phyloP scores from a whole-genome alignment of 2,329 filamentous ascomycete species.

The Phialophora verrucosa region DNA sequence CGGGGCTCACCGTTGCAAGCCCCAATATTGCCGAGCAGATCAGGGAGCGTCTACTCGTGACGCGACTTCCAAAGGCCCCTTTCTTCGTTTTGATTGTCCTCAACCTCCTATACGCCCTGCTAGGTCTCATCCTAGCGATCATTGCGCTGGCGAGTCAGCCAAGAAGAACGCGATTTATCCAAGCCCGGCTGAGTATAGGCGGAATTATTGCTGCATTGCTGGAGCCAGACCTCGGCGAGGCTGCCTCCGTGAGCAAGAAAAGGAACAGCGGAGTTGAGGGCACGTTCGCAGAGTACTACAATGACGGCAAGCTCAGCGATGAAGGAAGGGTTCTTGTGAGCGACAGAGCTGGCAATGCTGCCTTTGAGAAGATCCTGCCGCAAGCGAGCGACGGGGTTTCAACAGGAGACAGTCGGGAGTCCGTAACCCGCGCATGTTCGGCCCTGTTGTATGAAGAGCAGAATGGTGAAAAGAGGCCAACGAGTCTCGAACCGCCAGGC shows the following conservation, averaged over 20 bases:
- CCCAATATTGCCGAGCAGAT: slow-evolving; percentile 1
- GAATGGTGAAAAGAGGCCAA: not conserved
- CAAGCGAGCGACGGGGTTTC: not conserved
- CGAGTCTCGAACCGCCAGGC: not conserved
- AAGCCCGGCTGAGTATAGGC: not conserved
- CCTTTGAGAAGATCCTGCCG: not conserved
- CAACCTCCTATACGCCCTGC: slow-evolving; percentile 1
- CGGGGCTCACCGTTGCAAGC: not conserved
- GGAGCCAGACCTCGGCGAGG: not conserved
- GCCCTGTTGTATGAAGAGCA: not conserved
- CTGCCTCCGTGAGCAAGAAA: not conserved
- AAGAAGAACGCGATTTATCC: not conserved
- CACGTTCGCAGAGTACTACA: slow-evolving; percentile 1
- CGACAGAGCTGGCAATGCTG: not conserved
- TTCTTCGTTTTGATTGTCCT: not conserved
- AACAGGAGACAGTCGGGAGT: not conserved
- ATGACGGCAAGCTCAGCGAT: not conserved
- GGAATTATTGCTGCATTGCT: not conserved
- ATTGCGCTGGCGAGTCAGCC: slow-evolving; percentile 1
- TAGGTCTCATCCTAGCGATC: not conserved
- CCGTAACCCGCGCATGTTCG: not conserved
- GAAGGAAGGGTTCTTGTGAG: not conserved
- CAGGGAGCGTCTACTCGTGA: slow-evolving; percentile 1
- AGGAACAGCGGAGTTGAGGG: not conserved
- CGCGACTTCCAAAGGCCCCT: not conserved